Percentiles rank a stretch among this genome's conserved stretches.
Conservation (phyloP, 140 eudicot species). For the Erigeron philadelphicus region DNA sequence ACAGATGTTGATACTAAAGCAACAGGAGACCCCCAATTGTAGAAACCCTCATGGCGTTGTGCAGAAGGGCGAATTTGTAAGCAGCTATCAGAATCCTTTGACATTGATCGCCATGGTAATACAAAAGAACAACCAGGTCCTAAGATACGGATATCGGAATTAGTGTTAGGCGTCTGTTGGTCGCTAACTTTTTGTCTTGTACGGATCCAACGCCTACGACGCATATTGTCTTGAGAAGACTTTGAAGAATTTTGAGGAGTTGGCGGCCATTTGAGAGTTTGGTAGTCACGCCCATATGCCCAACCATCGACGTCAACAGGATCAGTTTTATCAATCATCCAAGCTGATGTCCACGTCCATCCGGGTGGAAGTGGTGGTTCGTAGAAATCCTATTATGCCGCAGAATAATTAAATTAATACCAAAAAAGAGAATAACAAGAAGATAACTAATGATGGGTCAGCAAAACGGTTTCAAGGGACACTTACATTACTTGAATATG, state of each 20-base stretch:
- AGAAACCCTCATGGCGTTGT: slow-evolving; percentile 35
- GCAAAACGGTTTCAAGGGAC: slow-evolving; percentile 8
- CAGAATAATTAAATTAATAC: background rate
- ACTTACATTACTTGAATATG: slow-evolving; percentile 48
- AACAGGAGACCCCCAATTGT: slow-evolving; percentile 74
- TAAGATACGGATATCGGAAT: slow-evolving; percentile 32
- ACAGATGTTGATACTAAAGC: slow-evolving; percentile 32
- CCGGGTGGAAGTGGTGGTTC: slow-evolving; percentile 62
- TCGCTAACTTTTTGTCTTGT: slow-evolving; percentile 42
- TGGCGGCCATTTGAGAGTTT: slow-evolving; percentile 55
- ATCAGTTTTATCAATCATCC: slow-evolving; percentile 52
- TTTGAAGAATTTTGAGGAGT: slow-evolving; percentile 46
- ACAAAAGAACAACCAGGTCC: slow-evolving; percentile 54
- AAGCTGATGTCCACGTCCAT: slow-evolving; percentile 55
- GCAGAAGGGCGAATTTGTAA: slow-evolving; percentile 73
- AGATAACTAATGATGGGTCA: slow-evolving; percentile 10
- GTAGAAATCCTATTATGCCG: slow-evolving; percentile 36
- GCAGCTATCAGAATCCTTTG: slow-evolving; percentile 52
- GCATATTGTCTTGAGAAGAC: slow-evolving; percentile 41
- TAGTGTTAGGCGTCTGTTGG: slow-evolving; percentile 17
- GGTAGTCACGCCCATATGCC: slow-evolving; percentile 57
- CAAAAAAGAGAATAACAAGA: background rate
- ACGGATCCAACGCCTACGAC: slow-evolving; percentile 59
- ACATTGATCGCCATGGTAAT: slow-evolving; percentile 82
- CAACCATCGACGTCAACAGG: slow-evolving; percentile 57